Base-by-base conservation (phyloP, 108 stramenopile species). In the Cyclotella sp. region DNA sequence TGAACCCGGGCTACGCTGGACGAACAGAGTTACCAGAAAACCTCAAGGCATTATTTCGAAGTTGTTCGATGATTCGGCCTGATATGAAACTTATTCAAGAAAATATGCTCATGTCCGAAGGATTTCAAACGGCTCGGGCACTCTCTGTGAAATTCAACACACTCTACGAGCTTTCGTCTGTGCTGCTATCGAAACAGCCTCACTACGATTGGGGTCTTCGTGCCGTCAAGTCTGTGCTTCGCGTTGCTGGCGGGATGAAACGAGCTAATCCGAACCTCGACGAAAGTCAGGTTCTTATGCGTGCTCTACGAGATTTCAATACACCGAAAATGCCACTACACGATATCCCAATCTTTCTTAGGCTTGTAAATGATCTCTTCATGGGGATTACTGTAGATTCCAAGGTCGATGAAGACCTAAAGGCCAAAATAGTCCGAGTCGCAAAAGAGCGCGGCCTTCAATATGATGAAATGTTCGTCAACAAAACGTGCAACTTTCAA, bases 121-220 rank as follows among this genome's bases (percentile, higher is more conserved):
- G 96, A 19, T 96, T 96, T 66, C 92, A 95, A 76, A 91, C 87
- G 15, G 96, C 96, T 12, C 87, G 93, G n/a, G 78, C 81, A 12
- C 79, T 96, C 24, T 90, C 94, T 19, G 89, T 97, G 55, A 97
- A 97, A 73, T 95, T 97, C 69, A 95, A 95, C 40, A 97, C 95
- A 4, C 79, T 97, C 14, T 97, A 97, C 68, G 88, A 94, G 68
- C 81, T 97, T 42, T 90, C 89, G 18, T 91, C 91, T 13, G 90
- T 93, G 28, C 79, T 97, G 11, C 83, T 96, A 22, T 93, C 93
- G 18, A 94, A 94, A 75, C 95, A 96, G 51, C 90, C 89, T 15
- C 96, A 96, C 74, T 96, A 96, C 58, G 96, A 96, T 68, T 96
- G 96, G 96, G 96, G 96, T 18, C 83, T 96, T 57, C 91, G 96